Percentiles rank a stretch among this genome's conserved stretches.
Evolutionary conservation across 768 basidiomycete species (phyloP).

Genomic region (Austroboletus eburneus): DNA sequence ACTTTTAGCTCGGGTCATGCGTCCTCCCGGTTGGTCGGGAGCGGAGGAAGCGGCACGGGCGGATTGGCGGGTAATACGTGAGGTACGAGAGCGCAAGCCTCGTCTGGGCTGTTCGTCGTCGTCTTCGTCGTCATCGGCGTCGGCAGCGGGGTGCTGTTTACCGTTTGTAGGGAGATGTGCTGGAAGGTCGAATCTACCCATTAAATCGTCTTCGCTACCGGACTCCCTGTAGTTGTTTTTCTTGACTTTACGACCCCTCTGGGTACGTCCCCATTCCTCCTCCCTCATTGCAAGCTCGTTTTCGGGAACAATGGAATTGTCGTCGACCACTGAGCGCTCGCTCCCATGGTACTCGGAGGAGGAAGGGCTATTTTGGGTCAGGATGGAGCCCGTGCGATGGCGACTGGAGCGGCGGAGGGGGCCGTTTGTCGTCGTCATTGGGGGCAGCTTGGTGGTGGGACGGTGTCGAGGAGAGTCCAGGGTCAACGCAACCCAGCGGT

Average conservation of each 20-base stretch:
- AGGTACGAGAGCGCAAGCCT: conserved; percentile 10
- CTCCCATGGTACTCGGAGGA: conserved; percentile 32
- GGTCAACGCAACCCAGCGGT: conserved; percentile 9
- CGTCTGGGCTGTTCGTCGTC: conserved; percentile 25
- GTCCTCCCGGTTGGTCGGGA: conserved; percentile 2
- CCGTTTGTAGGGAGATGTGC: conserved; percentile 17
- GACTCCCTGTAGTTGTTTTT: conserved; percentile 44
- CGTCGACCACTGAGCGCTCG: conserved; percentile 31
- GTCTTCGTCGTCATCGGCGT: conserved; percentile 18
- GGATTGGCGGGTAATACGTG: conserved; percentile 26
- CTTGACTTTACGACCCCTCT: conserved; percentile 39
- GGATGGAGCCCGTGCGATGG: conserved; percentile 18
- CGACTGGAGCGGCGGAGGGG: conserved; percentile 26
- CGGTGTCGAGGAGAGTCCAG: conserved; percentile 21
- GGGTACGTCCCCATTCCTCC: conserved; percentile 22
- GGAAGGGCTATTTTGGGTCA: conserved; percentile 24
- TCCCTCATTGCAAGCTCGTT: conserved; percentile 1
- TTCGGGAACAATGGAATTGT: conserved; percentile 10
- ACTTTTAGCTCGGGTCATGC: conserved; percentile 26
- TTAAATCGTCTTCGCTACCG: conserved; percentile 39
- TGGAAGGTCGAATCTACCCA: conserved; percentile 10
- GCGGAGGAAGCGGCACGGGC: conserved; percentile 2
- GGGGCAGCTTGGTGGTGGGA: conserved; percentile 20
- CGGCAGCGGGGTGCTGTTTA: conserved; percentile 19
- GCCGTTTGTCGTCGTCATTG: conserved; percentile 15